Conservation (phyloP, 1,139 yeast species). For the Blastobotrys arbuscula region DNA sequence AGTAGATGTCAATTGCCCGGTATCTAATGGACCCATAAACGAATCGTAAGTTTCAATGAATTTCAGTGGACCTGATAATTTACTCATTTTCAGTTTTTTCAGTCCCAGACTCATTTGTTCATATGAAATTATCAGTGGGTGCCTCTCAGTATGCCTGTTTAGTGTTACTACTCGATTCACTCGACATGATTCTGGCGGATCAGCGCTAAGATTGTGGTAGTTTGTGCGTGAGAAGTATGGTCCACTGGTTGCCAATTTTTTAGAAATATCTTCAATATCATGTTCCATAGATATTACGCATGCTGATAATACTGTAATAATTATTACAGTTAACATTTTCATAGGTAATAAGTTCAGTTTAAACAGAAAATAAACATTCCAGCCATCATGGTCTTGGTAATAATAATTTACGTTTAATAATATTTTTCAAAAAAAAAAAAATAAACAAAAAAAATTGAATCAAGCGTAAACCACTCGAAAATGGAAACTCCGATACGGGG, state of each 20-base stretch:
- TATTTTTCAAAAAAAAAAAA: too few species aligned
- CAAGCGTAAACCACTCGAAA: too few species aligned
- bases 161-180: slow-evolving; percentile 20
- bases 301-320: too few species aligned
- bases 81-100: slow-evolving; percentile 8
- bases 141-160: slow-evolving; percentile 20
- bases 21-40: slow-evolving; percentile 11
- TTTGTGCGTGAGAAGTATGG: background rate
- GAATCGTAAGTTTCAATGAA: slow-evolving; percentile 16
- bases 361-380: too few species aligned
- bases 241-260: background rate
- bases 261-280: background rate
- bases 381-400: too few species aligned
- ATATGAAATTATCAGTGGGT: slow-evolving; percentile 15
- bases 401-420: too few species aligned
- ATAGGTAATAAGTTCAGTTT: too few species aligned
- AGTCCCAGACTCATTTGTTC: slow-evolving; percentile 4
- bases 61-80: slow-evolving; percentile 16
- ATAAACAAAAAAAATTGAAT: too few species aligned
- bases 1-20: slow-evolving; percentile 16
- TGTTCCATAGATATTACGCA: background rate
- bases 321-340: too few species aligned
- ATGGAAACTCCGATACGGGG: slow-evolving; percentile 77
- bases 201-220: background rate
- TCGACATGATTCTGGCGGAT: slow-evolving; percentile 12